Conservation (phyloP, 805 yeast genomes). For the Kodamaea kaohsiungensis region DNA sequence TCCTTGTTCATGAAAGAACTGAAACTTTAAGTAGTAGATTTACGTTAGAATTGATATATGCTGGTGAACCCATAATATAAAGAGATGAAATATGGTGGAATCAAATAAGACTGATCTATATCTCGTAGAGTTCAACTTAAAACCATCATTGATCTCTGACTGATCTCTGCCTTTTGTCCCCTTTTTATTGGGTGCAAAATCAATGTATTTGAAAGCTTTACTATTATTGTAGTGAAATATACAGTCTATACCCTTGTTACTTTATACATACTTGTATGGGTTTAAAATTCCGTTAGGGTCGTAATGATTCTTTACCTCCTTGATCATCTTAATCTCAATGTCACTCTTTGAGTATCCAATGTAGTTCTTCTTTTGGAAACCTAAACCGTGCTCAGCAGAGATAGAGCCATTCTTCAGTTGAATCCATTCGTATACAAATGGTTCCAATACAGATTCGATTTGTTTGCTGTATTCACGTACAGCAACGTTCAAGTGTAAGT, state of each 20-base stretch:
- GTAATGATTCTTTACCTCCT: constrained; percentile 71
- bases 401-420: constrained; percentile 75
- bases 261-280: constrained; percentile 85
- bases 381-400: constrained; percentile 97
- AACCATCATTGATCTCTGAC: too few relatives aligned
- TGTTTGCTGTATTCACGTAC: constrained; percentile 79
- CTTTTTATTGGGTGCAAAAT: neutral
- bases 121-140: too few relatives aligned
- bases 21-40: constrained; percentile 18
- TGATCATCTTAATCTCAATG: constrained; percentile 71
- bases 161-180: too few relatives aligned
- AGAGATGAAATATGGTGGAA: too few relatives aligned
- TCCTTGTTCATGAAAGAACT: constrained; percentile 16
- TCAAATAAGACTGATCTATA: too few relatives aligned
- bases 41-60: constrained; percentile 20
- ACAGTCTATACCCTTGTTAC: neutral
- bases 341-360: constrained; percentile 80
- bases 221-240: neutral
- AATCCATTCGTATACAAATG: constrained; percentile 94
- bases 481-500: constrained; percentile 89
- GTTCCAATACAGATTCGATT: constrained; percentile 83
- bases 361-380: constrained; percentile 93
- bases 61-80: too few relatives aligned
- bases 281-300: constrained; percentile 93
- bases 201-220: neutral